Base-by-base conservation (phyloP, 2,329 filamentous ascomycete genomes). In the Elsinoe necatrix region DNA sequence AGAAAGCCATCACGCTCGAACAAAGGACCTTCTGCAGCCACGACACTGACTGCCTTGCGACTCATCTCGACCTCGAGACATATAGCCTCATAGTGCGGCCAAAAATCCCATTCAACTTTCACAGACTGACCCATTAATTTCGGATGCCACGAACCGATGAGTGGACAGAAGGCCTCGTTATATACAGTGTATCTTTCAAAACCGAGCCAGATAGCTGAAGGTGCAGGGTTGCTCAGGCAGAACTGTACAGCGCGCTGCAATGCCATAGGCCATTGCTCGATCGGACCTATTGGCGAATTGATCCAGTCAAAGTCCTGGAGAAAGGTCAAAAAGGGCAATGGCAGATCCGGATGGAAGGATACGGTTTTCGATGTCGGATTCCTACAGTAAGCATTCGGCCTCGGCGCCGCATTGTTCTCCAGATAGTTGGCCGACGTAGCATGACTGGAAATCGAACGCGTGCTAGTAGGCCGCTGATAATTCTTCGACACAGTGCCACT, bases 1-100 rank as follows among this genome's bases (percentile, higher is more conserved):
- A 58, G 51, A 11, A 55, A 59, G 14, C 52, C 52, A 25, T 60
- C 58, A 20, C 58, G 34, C 14, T 50, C 52, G 11, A 59, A 58
- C 20, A 61, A 29, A 12, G 59, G 58, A 2, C 56, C 50, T 8
- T 59, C 58, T 1, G 48, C 48, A 12, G 31, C 48, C 9, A 57
- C 18, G 1, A 60, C 58, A 27, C 57, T 43, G 3, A 50, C 48
- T 1, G 58, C 58, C 35, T 41, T 29, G 29, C 55, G 57, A 0
- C 52, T 55, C 3, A 39, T 21, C 27, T 48, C 51, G 3, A 59
- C 58, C n/a, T 25, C 37, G 4, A 57, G 57, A 45, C 60, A 60
- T 9, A 61, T 52, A 3, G 55, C 54, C 21, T 51, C 50, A 4
- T 59, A 54, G 11, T 59, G 23, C 1, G 56, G 16, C 16, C 54